These are phyloP conservation scores for Diaporthe citri DNA, from an alignment of 2,329 filamentous ascomycete genomes.

Conservation along the genomic window DNA sequence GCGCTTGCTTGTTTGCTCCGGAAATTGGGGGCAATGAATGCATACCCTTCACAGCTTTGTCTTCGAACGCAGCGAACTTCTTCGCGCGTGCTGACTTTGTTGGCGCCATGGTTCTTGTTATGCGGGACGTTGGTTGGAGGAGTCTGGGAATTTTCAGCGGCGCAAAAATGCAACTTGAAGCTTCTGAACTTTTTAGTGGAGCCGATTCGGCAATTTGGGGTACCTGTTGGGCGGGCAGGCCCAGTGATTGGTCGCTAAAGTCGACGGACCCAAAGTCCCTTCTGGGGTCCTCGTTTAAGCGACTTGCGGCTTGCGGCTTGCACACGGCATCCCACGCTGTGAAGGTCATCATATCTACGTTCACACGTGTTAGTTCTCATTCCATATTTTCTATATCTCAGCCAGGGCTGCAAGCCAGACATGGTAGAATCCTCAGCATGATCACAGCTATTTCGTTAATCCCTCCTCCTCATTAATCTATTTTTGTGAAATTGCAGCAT, in stretches of 20 bases:
- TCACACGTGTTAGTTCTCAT: neutral
- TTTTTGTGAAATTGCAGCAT: neutral
- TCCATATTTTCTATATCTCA: neutral
- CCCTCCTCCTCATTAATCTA: neutral
- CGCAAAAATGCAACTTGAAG: constrained; percentile 38
- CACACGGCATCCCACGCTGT: neutral
- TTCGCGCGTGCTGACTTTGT: constrained; percentile 65
- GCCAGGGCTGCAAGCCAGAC: neutral
- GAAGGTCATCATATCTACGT: neutral
- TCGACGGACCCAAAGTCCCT: neutral
- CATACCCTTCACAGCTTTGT: constrained; percentile 72
- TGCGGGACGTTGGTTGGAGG: constrained; percentile 39
- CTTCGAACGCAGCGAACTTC: constrained; percentile 73
- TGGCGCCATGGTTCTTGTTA: constrained; percentile 59
- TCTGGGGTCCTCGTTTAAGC: neutral
- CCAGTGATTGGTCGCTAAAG: constrained; percentile 19
- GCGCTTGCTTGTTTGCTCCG: neutral
- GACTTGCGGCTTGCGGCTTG: constrained; percentile 10
- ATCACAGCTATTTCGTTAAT: neutral
- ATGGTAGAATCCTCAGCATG: neutral
- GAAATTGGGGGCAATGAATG: neutral
- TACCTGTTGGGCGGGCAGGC: neutral
- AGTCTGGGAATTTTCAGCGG: constrained; percentile 29
- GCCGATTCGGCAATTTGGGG: neutral
- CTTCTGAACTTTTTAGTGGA: constrained; percentile 42